Base-by-base conservation (phyloP, 2,329 filamentous ascomycete species). In the Colletotrichum cereale region DNA sequence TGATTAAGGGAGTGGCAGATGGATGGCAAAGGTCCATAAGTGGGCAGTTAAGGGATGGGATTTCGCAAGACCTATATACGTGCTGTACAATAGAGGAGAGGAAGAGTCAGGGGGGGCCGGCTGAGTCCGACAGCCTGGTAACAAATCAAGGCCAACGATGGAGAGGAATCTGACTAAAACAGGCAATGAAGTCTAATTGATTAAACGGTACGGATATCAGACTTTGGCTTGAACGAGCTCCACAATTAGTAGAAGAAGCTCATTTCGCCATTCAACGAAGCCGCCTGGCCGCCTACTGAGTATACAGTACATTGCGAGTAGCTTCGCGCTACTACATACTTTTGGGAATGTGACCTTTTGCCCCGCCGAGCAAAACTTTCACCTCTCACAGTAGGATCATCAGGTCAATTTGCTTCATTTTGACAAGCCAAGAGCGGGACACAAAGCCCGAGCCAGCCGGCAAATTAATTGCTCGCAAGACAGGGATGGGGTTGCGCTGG, bases 171-270 rank as follows among this genome's bases (percentile, higher is more conserved):
- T 57, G 52, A 36, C 42, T 68, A 36, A 14, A 58, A 63, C 8
- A 58, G 64, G 64, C 14, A 57, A 68, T 68, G 64, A 71, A 71
- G 57, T 68, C 29, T 62, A 71, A 68, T 71, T 67, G 29, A 71
- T 71, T 62, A 62, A 68, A 58, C 21, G 34, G 14, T 2, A 26
- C 18, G 5, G 21, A 57, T 21, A 47, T 12, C n/a, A n/a, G n/a
- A 29, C 31, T 62, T 24, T 40, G 10, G 48, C 26, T 21, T n/a
- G 5, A n/a, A n/a, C 34, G 21, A 24, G 60, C 31, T 16, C 60
- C 44, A 52, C 44, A 26, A 11, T 36, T 4, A 26, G 16, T 6
- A 18, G 16, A 10, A 29, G 44, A 50, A 34, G 31, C 11, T 8
- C 31, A 21, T 29, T 5, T 34, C 42, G 1, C 38, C 31, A n/a